phyloP scores from a whole-genome alignment of 257 asterid species.

The Salvia rosmarinus region DNA sequence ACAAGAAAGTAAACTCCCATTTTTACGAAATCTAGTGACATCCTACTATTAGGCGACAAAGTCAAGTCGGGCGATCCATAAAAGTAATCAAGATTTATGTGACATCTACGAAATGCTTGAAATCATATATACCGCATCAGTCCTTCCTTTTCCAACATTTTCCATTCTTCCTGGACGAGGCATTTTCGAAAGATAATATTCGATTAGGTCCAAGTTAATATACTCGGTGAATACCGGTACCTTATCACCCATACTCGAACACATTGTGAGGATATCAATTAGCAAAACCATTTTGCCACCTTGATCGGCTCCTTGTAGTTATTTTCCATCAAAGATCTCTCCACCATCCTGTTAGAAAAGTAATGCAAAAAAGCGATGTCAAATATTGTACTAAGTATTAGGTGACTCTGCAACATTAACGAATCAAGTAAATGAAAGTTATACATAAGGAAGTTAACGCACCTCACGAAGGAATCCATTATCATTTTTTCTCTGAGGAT shows the following conservation, averaged over 20 bases:
- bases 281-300: conserved; percentile 98
- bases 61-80: too few relatives aligned
- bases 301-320: conserved; percentile 67
- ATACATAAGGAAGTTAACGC: conserved; percentile 31
- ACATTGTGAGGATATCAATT: conserved; percentile 81
- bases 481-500: conserved; percentile 50
- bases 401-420: too few relatives aligned
- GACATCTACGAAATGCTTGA: too few relatives aligned
- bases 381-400: too few relatives aligned
- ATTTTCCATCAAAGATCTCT: conserved; percentile 72
- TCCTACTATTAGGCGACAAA: too few relatives aligned
- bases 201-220: conserved; percentile 84
- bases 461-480: conserved; percentile 71
- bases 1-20: too few relatives aligned
- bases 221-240: conserved; percentile 89
- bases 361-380: neutral
- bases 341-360: conserved; percentile 81
- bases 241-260: conserved; percentile 83
- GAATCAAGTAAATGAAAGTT: neutral
- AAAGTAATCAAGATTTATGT: too few relatives aligned
- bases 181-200: conserved; percentile 77
- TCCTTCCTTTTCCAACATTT: conserved; percentile 93
- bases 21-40: too few relatives aligned
- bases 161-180: conserved; percentile 69
- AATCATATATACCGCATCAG: conserved; percentile 74